Evolutionary conservation across 306 rosid species (phyloP).

Genomic region (Psophocarpus tetragonolobus): DNA sequence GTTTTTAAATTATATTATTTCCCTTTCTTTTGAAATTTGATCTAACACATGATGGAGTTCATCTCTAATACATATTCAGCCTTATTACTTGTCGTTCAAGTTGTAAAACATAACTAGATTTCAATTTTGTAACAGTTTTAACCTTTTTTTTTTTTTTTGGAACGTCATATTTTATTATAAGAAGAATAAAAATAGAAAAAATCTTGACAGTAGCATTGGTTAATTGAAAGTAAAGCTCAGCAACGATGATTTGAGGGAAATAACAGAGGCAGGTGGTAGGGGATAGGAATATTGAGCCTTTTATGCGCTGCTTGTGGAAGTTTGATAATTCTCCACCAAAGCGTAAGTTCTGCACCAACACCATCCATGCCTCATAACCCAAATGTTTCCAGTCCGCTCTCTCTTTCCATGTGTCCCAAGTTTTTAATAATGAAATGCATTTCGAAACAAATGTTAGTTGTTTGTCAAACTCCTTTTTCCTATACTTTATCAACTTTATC

Average conservation of each 20-base stretch:
- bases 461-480: too few relatives aligned
- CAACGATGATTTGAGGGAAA: constrained; percentile 44
- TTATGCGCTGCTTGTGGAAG: constrained; percentile 49
- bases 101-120: not conserved
- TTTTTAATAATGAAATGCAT: too few relatives aligned
- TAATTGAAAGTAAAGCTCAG: constrained; percentile 44
- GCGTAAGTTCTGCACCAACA: not conserved
- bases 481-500: too few relatives aligned
- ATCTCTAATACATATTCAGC: not conserved
- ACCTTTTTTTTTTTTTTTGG: not conserved
- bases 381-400: not conserved
- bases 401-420: not conserved
- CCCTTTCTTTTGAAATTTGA: too few relatives aligned
- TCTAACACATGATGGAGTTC: too few relatives aligned
- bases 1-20: too few relatives aligned
- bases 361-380: not conserved
- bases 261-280: constrained; percentile 46
- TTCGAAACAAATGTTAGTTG: too few relatives aligned
- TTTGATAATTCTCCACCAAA: constrained; percentile 43
- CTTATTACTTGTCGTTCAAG: not conserved
- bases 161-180: constrained; percentile 25
- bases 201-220: constrained; percentile 47
- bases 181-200: constrained; percentile 51
- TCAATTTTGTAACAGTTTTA: not conserved
- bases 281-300: constrained; percentile 27